Conservation (phyloP, 2,329 filamentous ascomycete genomes). For the Hypoxylon sp. region DNA sequence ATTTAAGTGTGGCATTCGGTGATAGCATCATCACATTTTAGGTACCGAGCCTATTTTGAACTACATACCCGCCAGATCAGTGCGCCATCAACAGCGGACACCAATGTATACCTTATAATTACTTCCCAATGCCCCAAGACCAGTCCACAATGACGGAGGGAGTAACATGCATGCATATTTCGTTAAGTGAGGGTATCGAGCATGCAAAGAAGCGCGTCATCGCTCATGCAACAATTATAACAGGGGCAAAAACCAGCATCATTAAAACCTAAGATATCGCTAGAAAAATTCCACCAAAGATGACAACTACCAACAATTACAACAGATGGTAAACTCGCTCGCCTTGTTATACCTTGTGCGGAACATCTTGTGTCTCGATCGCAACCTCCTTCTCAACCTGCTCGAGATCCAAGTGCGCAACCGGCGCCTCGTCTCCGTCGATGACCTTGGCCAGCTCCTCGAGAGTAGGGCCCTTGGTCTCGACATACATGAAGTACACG, state of each 20-base stretch:
- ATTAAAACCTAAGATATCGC: conserved; percentile 26
- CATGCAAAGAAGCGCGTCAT: conserved; percentile 27
- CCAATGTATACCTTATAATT: conserved; percentile 28
- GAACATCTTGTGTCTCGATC: conserved; percentile 50
- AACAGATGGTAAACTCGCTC: background rate
- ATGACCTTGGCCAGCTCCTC: conserved; percentile 77
- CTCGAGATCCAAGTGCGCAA: conserved; percentile 61
- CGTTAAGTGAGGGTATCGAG: conserved; percentile 43
- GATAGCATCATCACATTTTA: conserved; percentile 37
- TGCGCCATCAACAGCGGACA: conserved; percentile 7
- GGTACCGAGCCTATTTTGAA: conserved; percentile 22
- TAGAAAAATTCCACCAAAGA: conserved; percentile 7
- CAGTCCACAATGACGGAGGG: conserved; percentile 28
- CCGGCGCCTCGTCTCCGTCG: conserved; percentile 69
- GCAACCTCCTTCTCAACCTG: conserved; percentile 60
- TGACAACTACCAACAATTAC: conserved; percentile 9
- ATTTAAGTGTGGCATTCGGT: background rate
- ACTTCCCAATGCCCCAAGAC: conserved; percentile 27
- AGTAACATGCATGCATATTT: conserved; percentile 35
- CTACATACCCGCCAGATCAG: conserved; percentile 13
- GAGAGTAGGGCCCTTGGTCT: conserved; percentile 74
- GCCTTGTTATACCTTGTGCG: conserved; percentile 44
- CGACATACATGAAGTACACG: conserved; percentile 69
- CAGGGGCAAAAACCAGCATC: conserved; percentile 10
- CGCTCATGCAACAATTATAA: conserved; percentile 30